Evolutionary conservation across 2,329 filamentous ascomycete species (phyloP), one percentile per base, ranked within the genome.

Genomic region (Coleophoma crateriformis): DNA sequence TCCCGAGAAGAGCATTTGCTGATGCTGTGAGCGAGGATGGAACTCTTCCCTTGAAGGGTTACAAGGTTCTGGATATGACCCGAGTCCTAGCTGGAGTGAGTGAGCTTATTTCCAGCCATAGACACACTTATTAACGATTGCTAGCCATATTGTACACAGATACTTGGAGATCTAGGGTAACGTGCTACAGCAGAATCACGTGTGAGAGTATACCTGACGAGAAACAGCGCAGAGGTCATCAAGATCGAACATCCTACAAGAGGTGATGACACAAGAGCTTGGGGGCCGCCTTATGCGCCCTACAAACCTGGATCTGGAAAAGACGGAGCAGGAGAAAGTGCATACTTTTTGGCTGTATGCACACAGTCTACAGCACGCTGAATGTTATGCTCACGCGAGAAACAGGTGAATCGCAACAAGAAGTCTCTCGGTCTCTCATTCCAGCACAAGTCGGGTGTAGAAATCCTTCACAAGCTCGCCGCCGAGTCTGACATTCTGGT

Each of bases 141-240:
- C 50, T 62, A 97, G 90, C 94, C 94, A 57, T 97, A 97, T 65
- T 96, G 90, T 62, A 97, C 94, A 35, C 94, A 99, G 68, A 96
- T 99, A 48, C 72, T 99, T 10, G 94, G 92, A 50, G 94, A 99
- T 69, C 78, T 99, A 60, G 94, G 94, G 92, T 96, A 82, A 27
- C 27, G 27, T 27, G 27, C 27, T 10, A 27, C 8, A 27, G 27
- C 8, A 7, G 6, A 27, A 27, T 27, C 27, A 27, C 27, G 27
- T 27, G 27, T 10, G 5, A 27, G 27, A 27, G 27, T 27, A 27
- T 27, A 46, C 40, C 51, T 57, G 45, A 56, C 43, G 38, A 56
- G 37, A 41, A 33, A 51, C 59, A 95, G 90, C 56, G 94, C 94
- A 57, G 92, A 99, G 67, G 84, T 99, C 33, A 96, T 99, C 71